These are phyloP conservation scores for Elymus sibiricus DNA, from an alignment of 176 grass and related monocot species.

Conservation along the genomic window DNA sequence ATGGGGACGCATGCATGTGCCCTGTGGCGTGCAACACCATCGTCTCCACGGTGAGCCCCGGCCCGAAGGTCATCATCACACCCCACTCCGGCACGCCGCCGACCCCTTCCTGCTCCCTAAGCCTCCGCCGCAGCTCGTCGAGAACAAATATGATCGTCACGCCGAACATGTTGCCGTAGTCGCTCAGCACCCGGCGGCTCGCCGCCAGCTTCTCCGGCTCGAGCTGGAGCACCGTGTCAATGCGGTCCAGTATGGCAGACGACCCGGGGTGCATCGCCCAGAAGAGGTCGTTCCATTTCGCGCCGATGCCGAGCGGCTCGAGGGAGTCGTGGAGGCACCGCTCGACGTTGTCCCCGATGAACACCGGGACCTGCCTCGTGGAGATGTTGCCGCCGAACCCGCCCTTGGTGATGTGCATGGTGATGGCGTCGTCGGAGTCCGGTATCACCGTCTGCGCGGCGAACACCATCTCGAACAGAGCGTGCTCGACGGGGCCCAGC, in stretches of 20 bases:
- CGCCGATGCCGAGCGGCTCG: slow-evolving; percentile 5
- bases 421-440: slow-evolving; percentile 34
- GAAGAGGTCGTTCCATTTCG: slow-evolving; percentile 63
- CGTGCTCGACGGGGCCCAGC: slow-evolving; percentile 10
- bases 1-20: background rate
- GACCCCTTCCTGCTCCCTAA: slow-evolving; percentile 16
- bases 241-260: slow-evolving; percentile 29
- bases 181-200: slow-evolving; percentile 35
- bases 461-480: slow-evolving; percentile 54
- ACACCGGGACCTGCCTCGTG: slow-evolving; percentile 26
- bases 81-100: slow-evolving; percentile 40
- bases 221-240: slow-evolving; percentile 40
- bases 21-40: slow-evolving; percentile 32
- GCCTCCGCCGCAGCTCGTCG: slow-evolving; percentile 40
- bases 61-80: slow-evolving; percentile 59
- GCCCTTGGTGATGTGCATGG: slow-evolving; percentile 24
- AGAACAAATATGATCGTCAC: slow-evolving; percentile 43
- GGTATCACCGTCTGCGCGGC: slow-evolving; percentile 36
- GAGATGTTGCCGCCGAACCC: slow-evolving; percentile 27
- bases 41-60: slow-evolving; percentile 59
- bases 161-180: slow-evolving; percentile 53
- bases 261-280: slow-evolving; percentile 55
- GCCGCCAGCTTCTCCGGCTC: slow-evolving; percentile 35
- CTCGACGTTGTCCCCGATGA: slow-evolving; percentile 46
- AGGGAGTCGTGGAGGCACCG: slow-evolving; percentile 37